Evolutionary conservation across 352 stramenopile species (phyloP), one percentile per base, ranked within the genome.

Genomic region (Proteromonas lacertae): DNA sequence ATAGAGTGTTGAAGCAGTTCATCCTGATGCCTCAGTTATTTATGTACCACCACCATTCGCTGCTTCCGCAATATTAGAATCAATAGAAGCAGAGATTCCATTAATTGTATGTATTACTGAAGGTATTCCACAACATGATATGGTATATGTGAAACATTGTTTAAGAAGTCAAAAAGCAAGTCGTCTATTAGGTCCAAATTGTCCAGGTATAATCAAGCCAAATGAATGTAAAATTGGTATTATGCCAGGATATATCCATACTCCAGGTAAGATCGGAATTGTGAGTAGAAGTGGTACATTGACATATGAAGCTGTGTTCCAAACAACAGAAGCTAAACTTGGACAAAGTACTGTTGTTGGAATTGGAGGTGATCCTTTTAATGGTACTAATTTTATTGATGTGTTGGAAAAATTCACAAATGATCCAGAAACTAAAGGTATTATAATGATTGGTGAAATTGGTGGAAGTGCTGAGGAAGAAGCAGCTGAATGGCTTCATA

Each of bases 391-490:
- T 66, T 98, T 98, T 53, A 91, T 98, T 43, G 86, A 96, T 62
- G 96, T 81, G 53, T 66, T 98, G 21, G 78, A 96, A 60, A 59
- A 71, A 32, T 98, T 98, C 59, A 90, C 77, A 24, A 90, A 96
- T 51, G 86, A 98, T 66, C 83, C 84, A 1, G 62, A 98, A 60
- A 95, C 45, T 10, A 45, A 65, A 39, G 75, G 81, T 33, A 96
- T 98, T 59, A 92, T 98, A 45, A 96, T 98, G 83, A 96, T 98
- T 52, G 87, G 87, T 44, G 87, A 98, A 61, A 98, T 98, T 57
- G 87, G 87, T 42, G 87, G 87, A 38, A 16, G 38, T 35, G 83
- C 83, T 13, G 86, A 98, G 57, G 86, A 96, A 54, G 78, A 95
- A 49, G 83, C 86, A 29, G 81, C 82, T 21, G 83, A 92, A 51